Percentiles rank a stretch among this genome's conserved stretches.
phyloP scores from a whole-genome alignment of 208 protist species.

The Lotmaria passim region DNA sequence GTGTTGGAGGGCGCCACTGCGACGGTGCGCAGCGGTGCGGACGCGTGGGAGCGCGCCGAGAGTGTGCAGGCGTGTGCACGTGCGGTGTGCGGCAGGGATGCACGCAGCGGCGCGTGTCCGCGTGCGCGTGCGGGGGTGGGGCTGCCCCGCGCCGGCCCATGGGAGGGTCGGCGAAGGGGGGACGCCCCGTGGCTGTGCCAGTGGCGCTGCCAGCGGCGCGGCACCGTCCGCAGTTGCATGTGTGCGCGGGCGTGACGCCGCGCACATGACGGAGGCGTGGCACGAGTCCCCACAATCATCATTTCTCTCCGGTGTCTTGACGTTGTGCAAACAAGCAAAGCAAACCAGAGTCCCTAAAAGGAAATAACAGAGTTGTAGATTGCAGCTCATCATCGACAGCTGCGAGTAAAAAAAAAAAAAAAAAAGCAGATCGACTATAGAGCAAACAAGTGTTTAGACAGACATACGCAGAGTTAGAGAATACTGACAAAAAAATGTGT shows the following conservation, averaged over 20 bases:
- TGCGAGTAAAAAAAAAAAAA: slow-evolving; percentile 4
- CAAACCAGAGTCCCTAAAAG: no score
- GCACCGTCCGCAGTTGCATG: slow-evolving; percentile 20
- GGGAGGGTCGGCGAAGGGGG: slow-evolving; percentile 8
- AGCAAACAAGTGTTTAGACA: no score
- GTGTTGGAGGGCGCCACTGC: slow-evolving; percentile 10
- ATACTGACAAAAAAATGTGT: no score
- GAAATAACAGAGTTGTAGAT: no score
- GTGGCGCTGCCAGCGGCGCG: slow-evolving; percentile 31
- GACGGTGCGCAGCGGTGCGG: slow-evolving; percentile 9
- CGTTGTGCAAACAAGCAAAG: no score
- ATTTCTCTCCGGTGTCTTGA: slow-evolving; percentile 20
- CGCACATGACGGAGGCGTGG: slow-evolving; percentile 14
- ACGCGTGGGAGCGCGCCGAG: slow-evolving; percentile 9
- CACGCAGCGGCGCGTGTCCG: slow-evolving; percentile 10
- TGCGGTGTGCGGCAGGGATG: slow-evolving; percentile 2
- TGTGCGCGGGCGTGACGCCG: slow-evolving; percentile 28
- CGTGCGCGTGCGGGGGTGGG: slow-evolving; percentile 25
- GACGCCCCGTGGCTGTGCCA: slow-evolving; percentile 19
- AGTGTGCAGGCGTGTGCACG: slow-evolving; percentile 2
- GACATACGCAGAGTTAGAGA: no score
- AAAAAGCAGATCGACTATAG: no score
- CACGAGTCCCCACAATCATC: slow-evolving; percentile 27
- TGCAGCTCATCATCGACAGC: no score
- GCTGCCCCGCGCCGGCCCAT: slow-evolving; percentile 19